Base-by-base conservation (phyloP, 306 rosid species). In the Acacia melanoxylon region DNA sequence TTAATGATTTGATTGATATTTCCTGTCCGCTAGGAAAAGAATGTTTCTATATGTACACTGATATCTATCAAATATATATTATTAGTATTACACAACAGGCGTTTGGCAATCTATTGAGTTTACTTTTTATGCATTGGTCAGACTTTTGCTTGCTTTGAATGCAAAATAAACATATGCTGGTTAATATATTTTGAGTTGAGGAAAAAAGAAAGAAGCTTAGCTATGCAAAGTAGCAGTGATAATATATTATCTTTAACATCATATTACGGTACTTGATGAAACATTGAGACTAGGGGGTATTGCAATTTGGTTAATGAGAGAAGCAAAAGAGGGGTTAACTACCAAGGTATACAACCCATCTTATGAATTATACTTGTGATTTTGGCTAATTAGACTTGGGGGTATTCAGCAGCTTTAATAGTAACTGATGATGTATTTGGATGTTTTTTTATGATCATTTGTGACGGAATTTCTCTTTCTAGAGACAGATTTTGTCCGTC, bases 1-100 rank as follows among this genome's bases (percentile, higher is more conserved):
- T 63, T 73, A 46, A 63, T 67, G 68, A 66, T 63, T 83, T 76
- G 45, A 63, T 75, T 62, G 31, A 56, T 66, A 68, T 51, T 76
- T 48, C 27, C 19, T 70, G 54, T 81, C 17, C 65, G 70, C 84
- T 71, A 16, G 63, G 76, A 66, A 35, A 72, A 84, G 10, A 25
- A 59, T 40, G 35, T 75, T 63, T 82, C 81, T 17, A n/a, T 40
- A 37, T 63, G 27, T 68, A 24, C 63, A 59, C 63, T 73, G 76
- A 24, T 33, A 71, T 42, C 58, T 73, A 68, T 66, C 58, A 27
- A 76, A 20, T n/a, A 2, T 40, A 20, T n/a, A 2, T 40, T 77
- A 67, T 13, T 77, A 46, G 76, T 68, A 24, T 49, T 37, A 61
- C 27, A 29, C 84, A 69, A 58, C 52, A 58, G 52, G 76, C 59